Base-by-base conservation (phyloP, 2,329 filamentous ascomycete genomes). In the Teratosphaeria viscida region DNA sequence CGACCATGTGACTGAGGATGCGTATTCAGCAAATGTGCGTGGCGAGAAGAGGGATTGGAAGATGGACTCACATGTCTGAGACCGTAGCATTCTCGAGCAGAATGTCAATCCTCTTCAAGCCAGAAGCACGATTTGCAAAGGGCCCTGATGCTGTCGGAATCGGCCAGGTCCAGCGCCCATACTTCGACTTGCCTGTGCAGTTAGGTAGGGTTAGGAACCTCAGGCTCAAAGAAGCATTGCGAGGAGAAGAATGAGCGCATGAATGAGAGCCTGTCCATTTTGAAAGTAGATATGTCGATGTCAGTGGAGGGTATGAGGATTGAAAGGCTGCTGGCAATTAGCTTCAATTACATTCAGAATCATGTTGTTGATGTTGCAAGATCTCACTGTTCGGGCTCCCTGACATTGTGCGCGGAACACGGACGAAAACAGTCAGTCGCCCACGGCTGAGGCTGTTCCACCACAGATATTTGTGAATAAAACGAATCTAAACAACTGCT, bases 151-250 rank as follows among this genome's bases (percentile, higher is more conserved):
- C 66, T 72, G 1, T 60, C 61, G 57, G 73, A 76, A 16, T 64
- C 69, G 12, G 64, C 57, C 57, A 78, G 71, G 65, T 79, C 76
- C 2, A 79, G 65, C 10, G 69, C 64, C 75, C 76, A 78, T 10
- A 78, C 75, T 57, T 76, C 67, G 54, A 78, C 37, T 61, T 62
- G n/a, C 73, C 76, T 3, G 34, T 14, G 55, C 64, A 68, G 59
- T 66, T 63, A 26, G 56, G 56, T 63, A 26, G 56, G 56, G 1
- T 59, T 63, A 62, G 43, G 76, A 66, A 7, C 69, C 59, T 58
- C 70, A 60, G 75, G 76, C 4, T 66, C 73, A 52, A 75, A 61
- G 59, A 76, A 70, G 61, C 76, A 68, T 62, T 79, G 77, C 26
- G 68, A 69, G 62, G 74, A 72, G 58, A 79, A 60, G 64, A 78